Base-by-base conservation (phyloP, 768 basidiomycete species). In the Tephrocybe sp. region DNA sequence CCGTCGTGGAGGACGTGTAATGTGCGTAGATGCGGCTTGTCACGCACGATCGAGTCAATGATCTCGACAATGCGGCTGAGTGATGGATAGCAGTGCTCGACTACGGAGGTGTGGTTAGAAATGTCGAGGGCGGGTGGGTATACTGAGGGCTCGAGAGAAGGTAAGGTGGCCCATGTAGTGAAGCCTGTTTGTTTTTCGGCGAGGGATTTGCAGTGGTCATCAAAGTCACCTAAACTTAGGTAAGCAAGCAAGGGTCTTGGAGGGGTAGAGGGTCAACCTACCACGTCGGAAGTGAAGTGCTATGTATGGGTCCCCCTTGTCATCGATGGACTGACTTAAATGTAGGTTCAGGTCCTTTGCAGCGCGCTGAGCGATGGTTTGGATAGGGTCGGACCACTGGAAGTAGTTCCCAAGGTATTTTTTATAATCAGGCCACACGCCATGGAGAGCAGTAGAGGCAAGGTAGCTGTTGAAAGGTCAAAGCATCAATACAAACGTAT, bases 141-240 rank as follows among this genome's bases (percentile, higher is more conserved):
- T 13, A 69, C 60, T 7, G 69, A 64, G 4, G 60, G 30, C 22
- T 57, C 47, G 10, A 78, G 58, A 14, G 59, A 12, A 13, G 74
- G 75, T n/a, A 78, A 70, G 6, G 74, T 76, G 5, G 70, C 71
- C 77, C 75, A 78, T 5, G 75, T 77, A 6, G 74, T 76, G 62
- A 76, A 76, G 9, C 73, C 73, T 9, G 62, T 60, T 20, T 64
- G 62, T 14, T 47, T 59, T 39, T 66, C 53, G 5, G 71, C 65
- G 5, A 76, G 67, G 39, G 51, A 61, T 39, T 67, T 52, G 32
- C 77, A 78, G 54, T 77, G 75, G 8, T 56, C 61, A 57, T 73
- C 71, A 51, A 78, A 77, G 41, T 76, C 75, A 12, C 71, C 70
- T 73, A 33, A 11, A 10, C 13, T 31, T 46, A n/a, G 42, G 31